These are phyloP conservation scores for Fusarium acutatum DNA, from an alignment of 2,329 filamentous ascomycete species.

Conservation along the genomic window DNA sequence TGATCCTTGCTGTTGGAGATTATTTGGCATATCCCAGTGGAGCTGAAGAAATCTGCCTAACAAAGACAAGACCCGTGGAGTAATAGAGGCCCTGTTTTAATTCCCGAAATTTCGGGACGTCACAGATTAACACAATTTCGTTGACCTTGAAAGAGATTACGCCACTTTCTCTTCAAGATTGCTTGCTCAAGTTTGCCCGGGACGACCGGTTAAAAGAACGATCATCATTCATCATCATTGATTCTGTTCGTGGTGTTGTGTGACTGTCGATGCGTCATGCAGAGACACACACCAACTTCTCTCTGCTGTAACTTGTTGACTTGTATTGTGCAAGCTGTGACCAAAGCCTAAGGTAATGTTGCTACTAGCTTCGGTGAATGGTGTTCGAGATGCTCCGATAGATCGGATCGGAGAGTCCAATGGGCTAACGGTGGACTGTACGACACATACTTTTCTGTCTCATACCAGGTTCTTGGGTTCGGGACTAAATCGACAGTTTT, in stretches of 20 bases:
- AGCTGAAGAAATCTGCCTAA: conserved; percentile 5
- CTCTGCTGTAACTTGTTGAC: not conserved
- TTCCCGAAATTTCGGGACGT: conserved; percentile 34
- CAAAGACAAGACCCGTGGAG: conserved; percentile 24
- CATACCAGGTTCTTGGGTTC: conserved; percentile 2
- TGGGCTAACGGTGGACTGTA: not conserved
- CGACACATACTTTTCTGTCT: not conserved
- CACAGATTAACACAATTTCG: conserved; percentile 24
- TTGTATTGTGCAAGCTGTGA: conserved; percentile 14
- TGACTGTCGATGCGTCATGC: conserved; percentile 9
- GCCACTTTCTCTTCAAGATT: conserved; percentile 23
- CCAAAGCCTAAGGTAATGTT: not conserved
- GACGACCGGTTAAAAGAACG: conserved; percentile 8
- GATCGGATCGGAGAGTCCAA: conserved; percentile 23
- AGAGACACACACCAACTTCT: conserved; percentile 11
- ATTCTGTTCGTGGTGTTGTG: not conserved
- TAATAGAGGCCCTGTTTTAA: conserved; percentile 13
- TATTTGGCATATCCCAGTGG: conserved; percentile 16
- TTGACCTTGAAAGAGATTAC: conserved; percentile 17
- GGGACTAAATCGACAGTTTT: not conserved
- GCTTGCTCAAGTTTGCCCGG: not conserved
- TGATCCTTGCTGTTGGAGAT: conserved; percentile 14
- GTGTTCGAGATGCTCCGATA: conserved; percentile 26
- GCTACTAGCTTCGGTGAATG: not conserved
- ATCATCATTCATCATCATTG: conserved; percentile 1